phyloP scores from a whole-genome alignment of 495 filamentous ascomycete species.

The Gamarada debralockiae region DNA sequence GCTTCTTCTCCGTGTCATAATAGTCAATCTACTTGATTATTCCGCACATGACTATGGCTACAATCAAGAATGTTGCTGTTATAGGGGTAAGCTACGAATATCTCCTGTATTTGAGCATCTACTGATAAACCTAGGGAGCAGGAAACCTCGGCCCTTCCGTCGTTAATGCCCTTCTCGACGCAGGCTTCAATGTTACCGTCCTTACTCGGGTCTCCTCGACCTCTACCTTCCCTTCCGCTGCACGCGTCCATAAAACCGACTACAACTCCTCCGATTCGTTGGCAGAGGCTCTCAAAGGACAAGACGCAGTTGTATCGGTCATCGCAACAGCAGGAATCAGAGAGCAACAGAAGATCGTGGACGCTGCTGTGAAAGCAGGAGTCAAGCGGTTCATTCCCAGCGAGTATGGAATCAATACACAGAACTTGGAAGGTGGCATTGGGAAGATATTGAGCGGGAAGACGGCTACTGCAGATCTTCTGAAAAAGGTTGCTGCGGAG shows the following conservation, averaged over 20 bases:
- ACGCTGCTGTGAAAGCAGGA: constrained; percentile 57
- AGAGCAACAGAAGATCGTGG: constrained; percentile 45
- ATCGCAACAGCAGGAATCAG: constrained; percentile 36
- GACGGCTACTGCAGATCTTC: constrained; percentile 17
- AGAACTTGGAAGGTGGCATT: constrained; percentile 29
- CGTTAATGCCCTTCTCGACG: constrained; percentile 41
- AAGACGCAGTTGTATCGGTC: constrained; percentile 60
- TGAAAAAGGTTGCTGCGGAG: constrained; percentile 13
- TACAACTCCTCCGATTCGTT: constrained; percentile 36
- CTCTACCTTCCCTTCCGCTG: constrained; percentile 31
- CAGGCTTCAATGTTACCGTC: constrained; percentile 51
- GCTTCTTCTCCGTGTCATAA: too few relatives aligned
- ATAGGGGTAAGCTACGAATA: constrained; percentile 38
- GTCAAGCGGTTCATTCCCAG: constrained; percentile 62
- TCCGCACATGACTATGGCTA: too few relatives aligned
- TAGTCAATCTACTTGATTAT: too few relatives aligned
- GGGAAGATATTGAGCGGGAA: constrained; percentile 27
- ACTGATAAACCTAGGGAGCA: constrained; percentile 41
- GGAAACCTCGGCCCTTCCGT: constrained; percentile 56
- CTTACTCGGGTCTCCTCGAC: constrained; percentile 45
- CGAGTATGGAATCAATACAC: constrained; percentile 42
- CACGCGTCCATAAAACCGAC: constrained; percentile 38
- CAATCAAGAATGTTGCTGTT: constrained; percentile 42
- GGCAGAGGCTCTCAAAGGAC: constrained; percentile 40
- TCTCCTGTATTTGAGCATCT: background rate